These are phyloP conservation scores for Gaeumannomyces sp. DNA, from an alignment of 2,329 filamentous ascomycete genomes.

Conservation along the genomic window DNA sequence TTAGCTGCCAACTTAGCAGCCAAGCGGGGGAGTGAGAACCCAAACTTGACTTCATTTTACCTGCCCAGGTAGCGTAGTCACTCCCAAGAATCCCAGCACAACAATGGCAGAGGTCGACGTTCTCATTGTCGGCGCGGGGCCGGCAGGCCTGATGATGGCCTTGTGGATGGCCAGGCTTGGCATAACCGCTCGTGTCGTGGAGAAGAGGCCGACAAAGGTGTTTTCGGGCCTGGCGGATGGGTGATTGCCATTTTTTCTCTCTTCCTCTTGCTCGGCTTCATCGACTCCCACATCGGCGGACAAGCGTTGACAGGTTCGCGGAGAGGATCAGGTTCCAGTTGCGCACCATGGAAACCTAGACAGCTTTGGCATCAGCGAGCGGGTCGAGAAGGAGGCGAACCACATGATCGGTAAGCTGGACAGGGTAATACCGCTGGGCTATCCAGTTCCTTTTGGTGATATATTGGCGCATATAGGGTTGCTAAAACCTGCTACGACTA, in stretches of 20 bases:
- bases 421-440: no score
- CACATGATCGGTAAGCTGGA: slow-evolving; percentile 47
- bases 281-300: no score
- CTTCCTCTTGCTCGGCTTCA: not conserved
- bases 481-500: not conserved
- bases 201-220: slow-evolving; percentile 33
- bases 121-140: slow-evolving; percentile 22
- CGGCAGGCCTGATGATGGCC: slow-evolving; percentile 34
- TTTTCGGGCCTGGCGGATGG: slow-evolving; percentile 40
- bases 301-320: no score
- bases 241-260: not conserved
- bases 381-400: slow-evolving; percentile 60
- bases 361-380: slow-evolving; percentile 60
- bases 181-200: slow-evolving; percentile 36
- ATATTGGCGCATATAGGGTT: not conserved
- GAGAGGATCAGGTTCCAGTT: slow-evolving; percentile 36
- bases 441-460: not conserved
- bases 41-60: no score
- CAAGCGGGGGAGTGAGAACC: no score
- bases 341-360: slow-evolving; percentile 66
- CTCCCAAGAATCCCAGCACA: no score
- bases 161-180: slow-evolving; percentile 36
- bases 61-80: no score
- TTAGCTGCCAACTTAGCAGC: no score
- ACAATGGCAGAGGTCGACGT: slow-evolving; percentile 14